These are phyloP conservation scores for Solanum chmielewskii DNA, from an alignment of 257 asterid species.

Conservation along the genomic window DNA sequence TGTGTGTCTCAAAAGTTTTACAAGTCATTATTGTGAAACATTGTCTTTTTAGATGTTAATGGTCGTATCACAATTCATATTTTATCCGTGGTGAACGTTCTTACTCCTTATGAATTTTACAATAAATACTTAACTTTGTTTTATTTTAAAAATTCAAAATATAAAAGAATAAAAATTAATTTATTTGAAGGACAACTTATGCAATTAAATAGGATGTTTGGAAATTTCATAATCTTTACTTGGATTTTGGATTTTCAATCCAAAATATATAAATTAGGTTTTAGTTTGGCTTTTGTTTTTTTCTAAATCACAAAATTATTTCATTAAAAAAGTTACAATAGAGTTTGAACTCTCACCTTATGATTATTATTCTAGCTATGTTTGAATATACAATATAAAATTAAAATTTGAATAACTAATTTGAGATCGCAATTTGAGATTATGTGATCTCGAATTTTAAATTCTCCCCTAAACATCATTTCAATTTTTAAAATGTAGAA, in stretches of 20 bases:
- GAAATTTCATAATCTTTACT: background rate
- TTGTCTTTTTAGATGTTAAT: no score
- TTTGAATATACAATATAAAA: no score
- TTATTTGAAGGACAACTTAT: background rate
- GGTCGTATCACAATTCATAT: background rate
- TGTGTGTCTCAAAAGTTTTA: background rate
- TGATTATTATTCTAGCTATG: no score
- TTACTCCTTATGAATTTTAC: background rate
- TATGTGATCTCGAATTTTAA: no score
- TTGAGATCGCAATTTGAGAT: no score
- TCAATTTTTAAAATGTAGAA: background rate
- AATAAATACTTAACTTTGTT: background rate
- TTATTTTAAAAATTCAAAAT: no score
- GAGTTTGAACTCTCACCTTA: background rate
- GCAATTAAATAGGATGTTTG: background rate
- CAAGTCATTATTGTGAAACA: fast-evolving
- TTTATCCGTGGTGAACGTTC: no score
- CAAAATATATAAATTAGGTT: background rate
- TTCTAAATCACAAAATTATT: no score
- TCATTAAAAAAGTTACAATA: background rate
- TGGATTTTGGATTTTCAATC: background rate
- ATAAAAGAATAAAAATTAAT: no score
- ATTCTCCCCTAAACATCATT: background rate
- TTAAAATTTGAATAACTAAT: no score
- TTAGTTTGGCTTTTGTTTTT: no score